A percentile compares a stretch with the other conserved stretches of the same genome.
These are phyloP conservation scores for Xylaria scruposa DNA, from an alignment of 495 filamentous ascomycete species.

Conservation along the genomic window DNA sequence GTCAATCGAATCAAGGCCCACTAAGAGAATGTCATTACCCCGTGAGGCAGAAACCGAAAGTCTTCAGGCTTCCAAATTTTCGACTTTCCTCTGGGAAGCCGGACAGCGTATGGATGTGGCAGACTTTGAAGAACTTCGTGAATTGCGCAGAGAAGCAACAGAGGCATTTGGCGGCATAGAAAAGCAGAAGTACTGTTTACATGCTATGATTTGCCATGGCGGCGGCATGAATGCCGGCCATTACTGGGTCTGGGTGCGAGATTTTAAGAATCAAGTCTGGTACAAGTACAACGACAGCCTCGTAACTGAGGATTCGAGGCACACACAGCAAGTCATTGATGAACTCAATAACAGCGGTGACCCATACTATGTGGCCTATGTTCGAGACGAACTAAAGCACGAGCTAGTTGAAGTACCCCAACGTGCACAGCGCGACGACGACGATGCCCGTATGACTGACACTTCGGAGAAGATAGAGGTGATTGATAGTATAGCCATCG, in stretches of 20 bases:
- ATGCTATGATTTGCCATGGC: slow-evolving; percentile 90
- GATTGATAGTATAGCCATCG: slow-evolving; percentile 27
- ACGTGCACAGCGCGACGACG: slow-evolving; percentile 26
- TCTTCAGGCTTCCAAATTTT: slow-evolving; percentile 9
- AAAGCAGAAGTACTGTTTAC: slow-evolving; percentile 77
- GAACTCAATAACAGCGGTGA: slow-evolving; percentile 68
- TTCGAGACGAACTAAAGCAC: slow-evolving; percentile 67
- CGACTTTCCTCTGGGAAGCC: slow-evolving; percentile 26
- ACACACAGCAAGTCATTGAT: slow-evolving; percentile 65
- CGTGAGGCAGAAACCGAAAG: background rate
- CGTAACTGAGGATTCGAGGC: slow-evolving; percentile 68
- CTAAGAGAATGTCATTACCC: slow-evolving; percentile 9
- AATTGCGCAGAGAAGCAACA: slow-evolving; percentile 43
- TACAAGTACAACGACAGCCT: slow-evolving; percentile 91
- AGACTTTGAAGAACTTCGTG: slow-evolving; percentile 14
- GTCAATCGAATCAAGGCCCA: background rate
- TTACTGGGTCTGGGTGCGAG: slow-evolving; percentile 97
- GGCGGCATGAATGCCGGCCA: slow-evolving; percentile 74
- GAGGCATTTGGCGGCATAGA: slow-evolving; percentile 53
- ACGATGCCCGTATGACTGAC: background rate
- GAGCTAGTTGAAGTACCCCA: slow-evolving; percentile 63
- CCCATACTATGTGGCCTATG: slow-evolving; percentile 89
- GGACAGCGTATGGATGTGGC: slow-evolving; percentile 28
- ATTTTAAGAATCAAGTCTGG: slow-evolving; percentile 82
- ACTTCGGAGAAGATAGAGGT: slow-evolving; percentile 12